Evolutionary conservation across 2,329 filamentous ascomycete genomes (phyloP), one percentile per base, ranked within the genome.

Genomic region (Xylaria sp.): DNA sequence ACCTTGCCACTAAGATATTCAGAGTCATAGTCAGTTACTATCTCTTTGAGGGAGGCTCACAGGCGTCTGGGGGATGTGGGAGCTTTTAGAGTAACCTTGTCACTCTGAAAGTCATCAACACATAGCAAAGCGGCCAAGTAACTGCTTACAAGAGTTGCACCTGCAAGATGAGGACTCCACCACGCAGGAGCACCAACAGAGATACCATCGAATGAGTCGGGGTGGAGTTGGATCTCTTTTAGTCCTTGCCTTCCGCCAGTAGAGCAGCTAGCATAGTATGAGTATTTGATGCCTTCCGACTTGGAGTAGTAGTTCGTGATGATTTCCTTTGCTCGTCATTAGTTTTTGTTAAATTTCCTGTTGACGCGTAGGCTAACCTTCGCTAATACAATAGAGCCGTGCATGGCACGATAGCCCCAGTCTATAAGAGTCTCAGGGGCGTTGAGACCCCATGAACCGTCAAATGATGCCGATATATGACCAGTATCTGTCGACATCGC

Each of bases 221-320:
- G 86, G 69, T 83, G 84, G 20, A 81, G 72, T 73, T 89, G 84
- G 3, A 86, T 80, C 66, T 87, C 84, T 62, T 84, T 85, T 13
- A 89, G 77, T 8, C 88, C 88, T 77, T 90, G 87, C 0, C 88
- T 81, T 0, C 88, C 88, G 28, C 88, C 88, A 0, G 87, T 89
- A 0, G 86, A 89, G 75, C 88, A 90, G 46, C 87, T 87, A 8
- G 82, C 80, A 74, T 85, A 89, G 76, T 89, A 89, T 6, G 83
- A 85, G 75, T 84, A 85, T 13, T 81, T 77, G 31, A 83, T 81
- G 0, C 77, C 73, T 20, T 78, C 76, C 1, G 70, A 10, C 9
- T 74, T 63, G 13, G 77, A 72, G 71, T 89, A 89, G 77, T 86
- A 89, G 2, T 78, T 77, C n/a, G 81, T 75, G 2, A 83, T 81